phyloP scores from a whole-genome alignment of 2,329 filamentous ascomycete species.

The Trematosphaeria pertusa region DNA sequence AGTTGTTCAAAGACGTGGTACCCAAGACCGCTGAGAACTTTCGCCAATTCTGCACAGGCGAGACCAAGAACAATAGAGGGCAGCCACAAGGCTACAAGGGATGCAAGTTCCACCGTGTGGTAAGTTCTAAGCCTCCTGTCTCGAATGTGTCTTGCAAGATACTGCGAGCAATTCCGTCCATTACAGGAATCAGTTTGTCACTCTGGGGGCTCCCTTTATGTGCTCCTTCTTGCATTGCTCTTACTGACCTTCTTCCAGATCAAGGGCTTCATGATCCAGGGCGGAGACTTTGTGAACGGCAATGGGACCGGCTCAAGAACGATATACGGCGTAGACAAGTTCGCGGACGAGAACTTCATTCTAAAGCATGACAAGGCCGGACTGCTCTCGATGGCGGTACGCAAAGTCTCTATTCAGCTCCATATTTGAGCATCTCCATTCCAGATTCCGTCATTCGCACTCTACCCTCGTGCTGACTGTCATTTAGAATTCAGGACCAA shows the following conservation, averaged over 20 bases:
- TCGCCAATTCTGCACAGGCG: conserved; percentile 94
- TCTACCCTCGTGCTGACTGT: conserved; percentile 10
- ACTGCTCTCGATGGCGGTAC: conserved; percentile 89
- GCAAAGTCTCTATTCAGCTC: conserved; percentile 45
- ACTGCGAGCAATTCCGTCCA: neutral
- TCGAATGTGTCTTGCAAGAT: neutral
- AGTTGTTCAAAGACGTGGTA: conserved; percentile 84
- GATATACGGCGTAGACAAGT: conserved; percentile 85
- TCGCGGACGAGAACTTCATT: conserved; percentile 89
- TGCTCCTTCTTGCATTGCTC: neutral
- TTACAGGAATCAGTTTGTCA: conserved; percentile 7
- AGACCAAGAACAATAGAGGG: conserved; percentile 79
- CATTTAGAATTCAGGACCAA: conserved; percentile 80
- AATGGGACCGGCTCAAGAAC: conserved; percentile 88
- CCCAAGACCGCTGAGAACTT: conserved; percentile 96
- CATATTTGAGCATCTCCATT: too few species aligned
- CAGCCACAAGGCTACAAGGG: conserved; percentile 93
- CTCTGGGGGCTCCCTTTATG: neutral
- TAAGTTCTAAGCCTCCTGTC: conserved; percentile 55
- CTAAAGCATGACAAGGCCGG: conserved; percentile 81
- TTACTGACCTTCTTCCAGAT: conserved; percentile 65
- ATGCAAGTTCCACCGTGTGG: conserved; percentile 91
- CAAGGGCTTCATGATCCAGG: conserved; percentile 96
- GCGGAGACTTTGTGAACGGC: conserved; percentile 92
- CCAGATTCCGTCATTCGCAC: too few species aligned